Evolutionary conservation across 176 grass and related monocot species (phyloP).

Genomic region (Bolboschoenus planiculmis): DNA sequence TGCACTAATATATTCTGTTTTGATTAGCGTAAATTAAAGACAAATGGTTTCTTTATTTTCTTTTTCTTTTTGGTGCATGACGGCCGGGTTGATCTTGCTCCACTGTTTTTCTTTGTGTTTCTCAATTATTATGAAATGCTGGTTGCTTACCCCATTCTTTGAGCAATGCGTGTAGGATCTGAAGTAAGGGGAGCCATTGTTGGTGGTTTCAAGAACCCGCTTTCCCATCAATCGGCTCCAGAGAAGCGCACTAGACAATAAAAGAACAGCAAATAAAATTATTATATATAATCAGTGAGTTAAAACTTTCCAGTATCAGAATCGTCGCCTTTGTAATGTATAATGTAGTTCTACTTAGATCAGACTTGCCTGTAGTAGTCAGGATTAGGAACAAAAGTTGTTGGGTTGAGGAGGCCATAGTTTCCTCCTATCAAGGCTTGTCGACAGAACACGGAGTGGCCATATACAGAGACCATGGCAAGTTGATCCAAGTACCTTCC

Average conservation of each 20-base stretch:
- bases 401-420: slow-evolving; percentile 56
- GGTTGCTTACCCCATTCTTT: slow-evolving; percentile 28
- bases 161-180: slow-evolving; percentile 59
- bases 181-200: slow-evolving; percentile 26
- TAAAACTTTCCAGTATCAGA: neutral
- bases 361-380: slow-evolving; percentile 46
- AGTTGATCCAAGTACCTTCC: slow-evolving; percentile 60
- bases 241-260: slow-evolving; percentile 35
- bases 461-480: slow-evolving; percentile 36
- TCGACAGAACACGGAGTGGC: slow-evolving; percentile 50
- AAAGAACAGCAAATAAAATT: neutral
- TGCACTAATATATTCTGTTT: neutral
- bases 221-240: slow-evolving; percentile 50
- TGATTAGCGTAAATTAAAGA: neutral
- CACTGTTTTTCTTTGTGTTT: neutral
- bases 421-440: slow-evolving; percentile 57
- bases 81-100: neutral
- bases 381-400: slow-evolving; percentile 45
- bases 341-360: neutral
- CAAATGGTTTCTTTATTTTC: neutral
- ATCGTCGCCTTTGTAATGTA: neutral
- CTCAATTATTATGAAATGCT: neutral
- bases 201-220: slow-evolving; percentile 26
- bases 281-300: slow-evolving; percentile 4
- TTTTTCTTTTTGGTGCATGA: neutral